Conservation (phyloP, 2,329 filamentous ascomycete genomes). For the Aspergillus alliaceus region DNA sequence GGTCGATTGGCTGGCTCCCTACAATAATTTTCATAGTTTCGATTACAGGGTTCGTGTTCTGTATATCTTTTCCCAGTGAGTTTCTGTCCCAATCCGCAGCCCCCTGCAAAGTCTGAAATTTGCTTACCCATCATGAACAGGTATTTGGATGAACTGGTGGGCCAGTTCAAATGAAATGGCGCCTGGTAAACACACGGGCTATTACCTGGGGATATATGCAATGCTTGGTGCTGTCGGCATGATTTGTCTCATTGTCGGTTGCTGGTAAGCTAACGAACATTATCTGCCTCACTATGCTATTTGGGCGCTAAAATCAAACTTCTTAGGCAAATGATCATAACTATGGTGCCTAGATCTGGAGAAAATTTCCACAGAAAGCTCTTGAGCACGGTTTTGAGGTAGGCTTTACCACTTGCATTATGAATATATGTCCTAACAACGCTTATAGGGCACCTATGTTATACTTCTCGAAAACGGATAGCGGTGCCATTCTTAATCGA, state of each 20-base stretch:
- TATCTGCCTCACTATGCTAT: neutral
- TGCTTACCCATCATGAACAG: conserved; percentile 13
- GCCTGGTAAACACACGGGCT: conserved; percentile 33
- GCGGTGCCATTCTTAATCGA: conserved; percentile 42
- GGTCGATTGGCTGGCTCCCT: conserved; percentile 38
- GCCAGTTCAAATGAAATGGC: conserved; percentile 36
- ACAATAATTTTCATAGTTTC: conserved; percentile 37
- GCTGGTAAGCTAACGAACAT: conserved; percentile 28
- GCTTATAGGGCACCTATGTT: conserved; percentile 38
- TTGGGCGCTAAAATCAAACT: neutral
- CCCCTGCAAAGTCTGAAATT: no score
- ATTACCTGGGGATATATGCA: conserved; percentile 42
- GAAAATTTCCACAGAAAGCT: conserved; percentile 50
- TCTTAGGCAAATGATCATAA: conserved; percentile 50
- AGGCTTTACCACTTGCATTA: conserved; percentile 6
- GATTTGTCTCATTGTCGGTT: conserved; percentile 36
- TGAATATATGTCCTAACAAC: conserved; percentile 22
- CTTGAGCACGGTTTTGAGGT: conserved; percentile 51
- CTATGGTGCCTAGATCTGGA: conserved; percentile 55
- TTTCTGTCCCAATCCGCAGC: no score
- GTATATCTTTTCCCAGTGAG: conserved; percentile 43
- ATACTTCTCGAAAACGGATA: conserved; percentile 45
- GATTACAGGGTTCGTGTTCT: conserved; percentile 40
- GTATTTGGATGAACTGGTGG: conserved; percentile 46
- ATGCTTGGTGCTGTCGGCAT: conserved; percentile 41